These are phyloP conservation scores for Asterella californica DNA, from an alignment of 225 moss, liverwort and hornwort genomes.

Conservation along the genomic window DNA sequence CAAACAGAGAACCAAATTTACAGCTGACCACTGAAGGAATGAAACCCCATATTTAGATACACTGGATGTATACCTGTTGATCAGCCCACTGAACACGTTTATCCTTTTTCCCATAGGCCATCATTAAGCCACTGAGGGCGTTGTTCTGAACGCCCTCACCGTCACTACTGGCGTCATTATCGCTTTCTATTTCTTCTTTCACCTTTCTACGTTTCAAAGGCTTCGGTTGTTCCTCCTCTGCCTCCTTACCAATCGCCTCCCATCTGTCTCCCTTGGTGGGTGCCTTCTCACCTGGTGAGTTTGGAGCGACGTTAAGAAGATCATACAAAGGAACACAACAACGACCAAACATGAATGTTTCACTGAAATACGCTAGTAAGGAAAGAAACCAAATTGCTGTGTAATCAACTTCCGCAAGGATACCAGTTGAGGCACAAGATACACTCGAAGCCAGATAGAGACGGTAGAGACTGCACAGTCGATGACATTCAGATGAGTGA, in stretches of 20 bases:
- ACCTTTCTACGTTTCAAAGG: slow-evolving; percentile 34
- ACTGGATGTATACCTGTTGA: slow-evolving; percentile 29
- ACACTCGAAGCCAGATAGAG: not conserved
- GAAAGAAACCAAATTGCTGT: not conserved
- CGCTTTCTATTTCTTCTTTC: slow-evolving; percentile 19
- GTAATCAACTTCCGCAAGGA: not conserved
- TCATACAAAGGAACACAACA: not conserved
- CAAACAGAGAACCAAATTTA: not conserved
- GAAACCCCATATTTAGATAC: not conserved
- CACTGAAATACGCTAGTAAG: not conserved
- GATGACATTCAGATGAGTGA: not conserved
- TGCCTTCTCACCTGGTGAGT: slow-evolving; percentile 15
- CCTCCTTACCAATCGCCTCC: slow-evolving; percentile 34
- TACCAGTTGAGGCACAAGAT: no score
- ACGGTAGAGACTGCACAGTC: not conserved
- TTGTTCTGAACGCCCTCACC: slow-evolving; percentile 29
- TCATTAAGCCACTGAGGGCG: slow-evolving; percentile 44
- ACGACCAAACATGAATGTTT: not conserved
- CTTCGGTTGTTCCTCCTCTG: slow-evolving; percentile 27
- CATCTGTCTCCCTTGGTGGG: slow-evolving; percentile 35
- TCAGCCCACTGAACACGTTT: slow-evolving; percentile 44
- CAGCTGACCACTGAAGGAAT: slow-evolving; percentile 8
- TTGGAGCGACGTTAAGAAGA: not conserved
- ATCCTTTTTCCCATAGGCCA: slow-evolving; percentile 39
- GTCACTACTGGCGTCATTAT: slow-evolving; percentile 30